phyloP scores from a whole-genome alignment of 345 rosid genomes.

The Geranium brycei region DNA sequence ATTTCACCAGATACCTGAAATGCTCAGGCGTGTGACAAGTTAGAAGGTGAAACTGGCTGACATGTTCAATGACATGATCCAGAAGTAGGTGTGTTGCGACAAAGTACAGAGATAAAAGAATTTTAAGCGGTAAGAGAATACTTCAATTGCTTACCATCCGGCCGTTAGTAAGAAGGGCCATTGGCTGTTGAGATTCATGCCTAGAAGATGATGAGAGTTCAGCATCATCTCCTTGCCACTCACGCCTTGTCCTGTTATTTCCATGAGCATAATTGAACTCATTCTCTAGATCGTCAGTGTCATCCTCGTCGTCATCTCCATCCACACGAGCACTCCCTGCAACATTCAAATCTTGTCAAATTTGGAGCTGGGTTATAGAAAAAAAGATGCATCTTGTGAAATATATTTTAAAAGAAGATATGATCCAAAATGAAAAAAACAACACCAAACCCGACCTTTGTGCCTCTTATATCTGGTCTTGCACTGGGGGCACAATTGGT shows the following conservation, averaged over 20 bases:
- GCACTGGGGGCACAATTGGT: constrained; percentile 97
- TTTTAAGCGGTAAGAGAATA: too few relatives aligned
- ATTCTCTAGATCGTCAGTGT: constrained; percentile 85
- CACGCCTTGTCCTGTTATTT: constrained; percentile 44
- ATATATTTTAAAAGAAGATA: background rate
- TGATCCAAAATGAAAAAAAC: background rate
- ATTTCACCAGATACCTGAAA: constrained; percentile 91
- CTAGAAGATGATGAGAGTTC: constrained; percentile 81
- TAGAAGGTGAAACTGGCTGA: background rate
- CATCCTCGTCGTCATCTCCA: constrained; percentile 98
- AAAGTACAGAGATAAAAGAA: background rate
- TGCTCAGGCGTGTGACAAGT: constrained; percentile 1
- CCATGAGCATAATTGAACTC: constrained; percentile 77
- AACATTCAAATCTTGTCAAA: constrained; percentile 7
- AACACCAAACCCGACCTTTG: constrained; percentile 42
- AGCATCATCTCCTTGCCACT: constrained; percentile 70
- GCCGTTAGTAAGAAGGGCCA: constrained; percentile 86
- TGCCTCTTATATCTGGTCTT: constrained; percentile 93
- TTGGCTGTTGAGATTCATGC: constrained; percentile 81
- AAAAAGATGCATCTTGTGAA: too few relatives aligned
- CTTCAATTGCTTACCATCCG: constrained; percentile 38
- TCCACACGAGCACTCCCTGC: constrained; percentile 88
- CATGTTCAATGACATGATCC: background rate
- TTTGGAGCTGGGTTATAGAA: background rate
- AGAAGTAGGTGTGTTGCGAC: background rate